A percentile compares a stretch with the other conserved stretches of the same genome.
phyloP scores from a whole-genome alignment of 2,329 filamentous ascomycete genomes.

The Aspergillus sp. region DNA sequence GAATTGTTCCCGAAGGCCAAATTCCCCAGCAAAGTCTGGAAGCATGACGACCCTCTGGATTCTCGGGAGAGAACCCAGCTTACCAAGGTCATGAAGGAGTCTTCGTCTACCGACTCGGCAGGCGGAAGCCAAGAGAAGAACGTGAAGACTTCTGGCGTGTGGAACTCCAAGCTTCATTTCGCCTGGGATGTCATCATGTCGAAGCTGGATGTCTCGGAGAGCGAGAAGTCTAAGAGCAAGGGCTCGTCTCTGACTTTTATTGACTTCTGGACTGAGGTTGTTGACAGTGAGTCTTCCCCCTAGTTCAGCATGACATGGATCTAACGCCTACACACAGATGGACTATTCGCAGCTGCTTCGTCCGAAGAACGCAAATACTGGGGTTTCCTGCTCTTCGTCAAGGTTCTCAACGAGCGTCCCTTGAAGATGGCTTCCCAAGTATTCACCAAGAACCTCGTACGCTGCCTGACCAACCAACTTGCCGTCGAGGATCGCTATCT shows the following conservation, averaged over 20 bases:
- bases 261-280: constrained; percentile 80
- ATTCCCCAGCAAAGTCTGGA: constrained; percentile 70
- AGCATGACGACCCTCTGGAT: constrained; percentile 67
- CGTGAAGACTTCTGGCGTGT: constrained; percentile 59
- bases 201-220: constrained; percentile 31
- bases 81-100: constrained; percentile 75
- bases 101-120: constrained; percentile 29
- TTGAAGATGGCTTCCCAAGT: constrained; percentile 54
- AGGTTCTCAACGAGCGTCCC: constrained; percentile 60
- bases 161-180: constrained; percentile 79
- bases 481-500: constrained; percentile 74
- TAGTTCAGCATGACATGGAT: not conserved
- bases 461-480: constrained; percentile 78
- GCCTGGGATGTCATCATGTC: constrained; percentile 79
- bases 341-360: constrained; percentile 75
- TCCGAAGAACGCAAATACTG: constrained; percentile 89
- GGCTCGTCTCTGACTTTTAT: constrained; percentile 54
- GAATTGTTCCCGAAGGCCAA: constrained; percentile 62
- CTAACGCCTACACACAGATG: constrained; percentile 54
- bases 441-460: constrained; percentile 81
- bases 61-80: constrained; percentile 66
- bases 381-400: constrained; percentile 83
- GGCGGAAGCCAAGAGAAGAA: constrained; percentile 27
- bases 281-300: constrained; percentile 69
- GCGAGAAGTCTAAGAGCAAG: constrained; percentile 30